These are phyloP conservation scores for Cenchrus fungigraminus DNA, from an alignment of 176 grass and related monocot genomes.

Conservation along the genomic window DNA sequence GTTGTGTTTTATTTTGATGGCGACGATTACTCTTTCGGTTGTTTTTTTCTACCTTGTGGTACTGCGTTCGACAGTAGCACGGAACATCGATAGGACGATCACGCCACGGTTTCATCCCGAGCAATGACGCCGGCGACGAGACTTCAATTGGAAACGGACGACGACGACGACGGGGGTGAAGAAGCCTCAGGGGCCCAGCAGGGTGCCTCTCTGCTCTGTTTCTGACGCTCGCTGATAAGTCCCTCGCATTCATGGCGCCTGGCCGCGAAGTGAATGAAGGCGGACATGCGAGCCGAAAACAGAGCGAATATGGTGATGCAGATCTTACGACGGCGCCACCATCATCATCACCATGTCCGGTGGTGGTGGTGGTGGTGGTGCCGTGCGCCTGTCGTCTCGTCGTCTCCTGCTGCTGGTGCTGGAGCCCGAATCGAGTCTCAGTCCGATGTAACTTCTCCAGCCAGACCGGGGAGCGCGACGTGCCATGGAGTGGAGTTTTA, in stretches of 20 bases:
- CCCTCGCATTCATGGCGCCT: slow-evolving; percentile 36
- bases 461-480: neutral
- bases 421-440: neutral
- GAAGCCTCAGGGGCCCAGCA: neutral
- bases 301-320: slow-evolving; percentile 16
- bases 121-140: neutral
- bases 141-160: slow-evolving; percentile 12
- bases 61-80: neutral
- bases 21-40: neutral
- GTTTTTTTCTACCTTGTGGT: neutral
- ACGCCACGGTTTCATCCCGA: neutral
- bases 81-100: neutral
- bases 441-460: neutral
- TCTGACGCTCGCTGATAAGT: slow-evolving; percentile 23
- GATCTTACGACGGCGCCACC: neutral
- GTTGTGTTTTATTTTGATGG: too few relatives aligned
- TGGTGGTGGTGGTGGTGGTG: too few relatives aligned
- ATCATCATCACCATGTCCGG: too few relatives aligned
- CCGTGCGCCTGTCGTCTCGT: too few relatives aligned
- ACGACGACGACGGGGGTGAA: neutral
- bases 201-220: neutral
- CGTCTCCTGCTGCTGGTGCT: too few relatives aligned
- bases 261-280: slow-evolving; percentile 29
- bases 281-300: neutral
- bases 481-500: neutral